phyloP scores from a whole-genome alignment of 2,329 filamentous ascomycete genomes.

The Trichoderma harzianum region DNA sequence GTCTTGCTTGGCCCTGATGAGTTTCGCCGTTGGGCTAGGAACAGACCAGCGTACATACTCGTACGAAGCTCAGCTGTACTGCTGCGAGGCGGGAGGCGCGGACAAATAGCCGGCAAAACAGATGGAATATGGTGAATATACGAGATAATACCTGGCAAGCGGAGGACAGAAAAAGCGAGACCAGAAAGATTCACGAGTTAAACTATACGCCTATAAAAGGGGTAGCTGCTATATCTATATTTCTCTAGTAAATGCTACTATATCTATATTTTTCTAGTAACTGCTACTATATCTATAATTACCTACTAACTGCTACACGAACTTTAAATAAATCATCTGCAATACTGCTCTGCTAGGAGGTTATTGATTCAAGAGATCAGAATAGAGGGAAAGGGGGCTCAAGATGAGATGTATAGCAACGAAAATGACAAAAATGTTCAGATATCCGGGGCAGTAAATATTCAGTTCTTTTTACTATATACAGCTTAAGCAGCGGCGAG shows the following conservation, averaged over 20 bases:
- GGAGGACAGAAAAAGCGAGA: too few species aligned
- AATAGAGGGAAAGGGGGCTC: neutral
- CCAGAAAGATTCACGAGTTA: too few species aligned
- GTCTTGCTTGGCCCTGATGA: neutral
- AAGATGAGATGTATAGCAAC: neutral
- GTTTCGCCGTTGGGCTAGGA: neutral
- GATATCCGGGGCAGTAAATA: neutral
- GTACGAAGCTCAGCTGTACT: neutral
- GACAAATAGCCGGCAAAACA: neutral
- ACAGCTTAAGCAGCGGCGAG: neutral
- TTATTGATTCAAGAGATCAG: neutral
- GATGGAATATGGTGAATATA: neutral
- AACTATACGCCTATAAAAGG: too few species aligned
- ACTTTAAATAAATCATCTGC: neutral
- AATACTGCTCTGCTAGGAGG: neutral
- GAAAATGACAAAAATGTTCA: neutral
- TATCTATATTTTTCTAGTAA: too few species aligned
- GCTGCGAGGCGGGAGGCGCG: neutral
- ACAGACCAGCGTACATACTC: too few species aligned
- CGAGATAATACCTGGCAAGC: too few species aligned
- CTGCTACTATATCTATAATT: neutral
- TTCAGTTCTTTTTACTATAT: neutral
- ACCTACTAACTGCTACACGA: too few species aligned
- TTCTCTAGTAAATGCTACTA: too few species aligned
- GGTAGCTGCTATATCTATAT: too few species aligned